These are phyloP conservation scores for Sistotremastrum suecicum DNA, from an alignment of 768 basidiomycete species.

Conservation along the genomic window DNA sequence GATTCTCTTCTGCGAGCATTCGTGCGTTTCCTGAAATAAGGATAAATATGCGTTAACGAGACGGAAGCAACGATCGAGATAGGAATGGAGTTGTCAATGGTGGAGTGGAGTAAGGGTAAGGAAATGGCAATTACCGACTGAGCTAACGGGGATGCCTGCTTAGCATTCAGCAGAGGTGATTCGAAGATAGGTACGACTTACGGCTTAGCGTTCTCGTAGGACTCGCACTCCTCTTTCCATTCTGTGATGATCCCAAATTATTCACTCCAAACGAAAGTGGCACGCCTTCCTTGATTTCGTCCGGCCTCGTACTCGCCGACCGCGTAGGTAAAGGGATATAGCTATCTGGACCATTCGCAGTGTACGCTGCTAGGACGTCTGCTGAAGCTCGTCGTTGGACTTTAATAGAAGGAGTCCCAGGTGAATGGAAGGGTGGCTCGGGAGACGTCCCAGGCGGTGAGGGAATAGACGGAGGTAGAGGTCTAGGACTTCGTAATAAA, in stretches of 20 bases:
- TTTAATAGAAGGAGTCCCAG: slow-evolving; percentile 24
- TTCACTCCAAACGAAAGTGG: slow-evolving; percentile 38
- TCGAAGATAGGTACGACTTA: slow-evolving; percentile 27
- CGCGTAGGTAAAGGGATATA: slow-evolving; percentile 55
- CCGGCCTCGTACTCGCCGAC: slow-evolving; percentile 25
- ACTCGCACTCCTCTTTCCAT: slow-evolving; percentile 42
- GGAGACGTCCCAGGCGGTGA: slow-evolving; percentile 18
- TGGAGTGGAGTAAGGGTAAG: neutral
- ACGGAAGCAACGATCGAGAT: too few relatives aligned
- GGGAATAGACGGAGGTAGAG: slow-evolving; percentile 27
- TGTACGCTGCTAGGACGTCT: slow-evolving; percentile 54
- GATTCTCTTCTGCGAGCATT: slow-evolving; percentile 56
- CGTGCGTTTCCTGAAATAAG: slow-evolving; percentile 59
- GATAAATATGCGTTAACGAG: neutral
- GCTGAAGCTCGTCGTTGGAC: slow-evolving; percentile 44
- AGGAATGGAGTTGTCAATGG: too few relatives aligned
- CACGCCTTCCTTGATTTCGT: slow-evolving; percentile 60
- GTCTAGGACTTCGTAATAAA: slow-evolving; percentile 53
- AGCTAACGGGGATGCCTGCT: slow-evolving; percentile 60
- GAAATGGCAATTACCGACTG: slow-evolving; percentile 46
- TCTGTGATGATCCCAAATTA: slow-evolving; percentile 18
- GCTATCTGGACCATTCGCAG: slow-evolving; percentile 51
- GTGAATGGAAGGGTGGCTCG: slow-evolving; percentile 10
- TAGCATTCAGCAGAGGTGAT: slow-evolving; percentile 4
- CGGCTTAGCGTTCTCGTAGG: slow-evolving; percentile 71